Base-by-base conservation (phyloP, 192 early-diverging fungal species). In the Coemansia erecta region DNA sequence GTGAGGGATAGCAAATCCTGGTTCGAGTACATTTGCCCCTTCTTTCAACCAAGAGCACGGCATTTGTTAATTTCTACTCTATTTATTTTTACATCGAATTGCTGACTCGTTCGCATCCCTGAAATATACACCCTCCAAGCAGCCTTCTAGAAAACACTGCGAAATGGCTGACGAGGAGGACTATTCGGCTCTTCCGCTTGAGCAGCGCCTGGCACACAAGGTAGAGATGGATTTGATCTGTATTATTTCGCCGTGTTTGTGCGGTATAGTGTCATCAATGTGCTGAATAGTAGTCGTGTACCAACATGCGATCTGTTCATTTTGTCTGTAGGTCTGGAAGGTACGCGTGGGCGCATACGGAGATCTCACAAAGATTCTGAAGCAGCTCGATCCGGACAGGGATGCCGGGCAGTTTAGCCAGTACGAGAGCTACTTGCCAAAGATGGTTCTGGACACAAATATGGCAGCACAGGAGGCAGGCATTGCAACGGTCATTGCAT, bases 401-500 rank as follows among this genome's bases (percentile, higher is more conserved):
- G 81, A 85, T 14, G 82, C 78, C 3, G 77, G 62, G 1, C 85
- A 89, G 66, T 96, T 90, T 63, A 64, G 79, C 26, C 83, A 82
- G 35, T 93, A 83, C 60, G 87, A 88, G 14, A 82, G 83, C 21
- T 86, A 80, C 50, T 63, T 95, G 58, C 85, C 88, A 69, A 93
- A 90, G 56, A 92, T 94, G 72, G 85, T 88, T 1, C 74, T 84
- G 14, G 96, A 98, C 58, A 77, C 87, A 21, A 97, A 98, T 72
- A 85, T 89, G 53, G 91, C 90, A 15, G 95, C 96, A 1, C 92
- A 93, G 69, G 95, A 97, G 68, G 72, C 87, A 1, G 96, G 90
- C 8, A 52, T 98, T 45, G 68, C 64, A 17, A 85, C 93, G 0
- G 72, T 90, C n/a, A 76, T 90, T 35, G 82, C 86, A 15, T 96